A percentile compares a stretch with the other conserved stretches of the same genome.
These are phyloP conservation scores for Paxillus rubicundulus DNA, from an alignment of 768 basidiomycete genomes.

Conservation along the genomic window DNA sequence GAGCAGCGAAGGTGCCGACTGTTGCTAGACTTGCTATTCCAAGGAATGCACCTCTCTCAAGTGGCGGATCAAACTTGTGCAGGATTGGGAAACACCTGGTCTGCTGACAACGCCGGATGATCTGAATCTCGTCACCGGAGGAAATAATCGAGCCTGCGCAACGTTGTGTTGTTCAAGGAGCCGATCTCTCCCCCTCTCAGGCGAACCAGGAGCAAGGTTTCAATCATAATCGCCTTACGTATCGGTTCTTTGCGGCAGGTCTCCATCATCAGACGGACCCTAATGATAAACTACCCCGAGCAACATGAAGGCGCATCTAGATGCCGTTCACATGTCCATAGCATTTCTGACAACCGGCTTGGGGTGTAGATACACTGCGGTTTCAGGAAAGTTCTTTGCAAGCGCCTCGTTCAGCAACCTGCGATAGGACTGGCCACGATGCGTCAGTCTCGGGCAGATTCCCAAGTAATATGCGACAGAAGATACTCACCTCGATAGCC, in stretches of 20 bases:
- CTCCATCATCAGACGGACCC: neutral
- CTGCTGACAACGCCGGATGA: slow-evolving; percentile 6
- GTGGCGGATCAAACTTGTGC: slow-evolving; percentile 14
- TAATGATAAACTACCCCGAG: neutral
- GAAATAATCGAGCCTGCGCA: too few relatives aligned
- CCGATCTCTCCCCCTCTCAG: neutral
- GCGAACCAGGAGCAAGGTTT: neutral
- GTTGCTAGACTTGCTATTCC: slow-evolving; percentile 16
- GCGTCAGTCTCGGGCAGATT: slow-evolving; percentile 4
- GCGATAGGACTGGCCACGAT: slow-evolving; percentile 60
- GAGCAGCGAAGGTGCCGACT: slow-evolving; percentile 7
- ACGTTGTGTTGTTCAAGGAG: slow-evolving; percentile 2
- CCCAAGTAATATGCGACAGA: neutral
- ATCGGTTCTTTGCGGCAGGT: neutral
- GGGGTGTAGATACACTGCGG: slow-evolving; percentile 24
- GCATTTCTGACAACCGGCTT: slow-evolving; percentile 7
- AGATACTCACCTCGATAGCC: slow-evolving; percentile 60
- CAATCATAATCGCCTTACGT: neutral
- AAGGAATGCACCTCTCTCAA: slow-evolving; percentile 12
- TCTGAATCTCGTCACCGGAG: neutral
- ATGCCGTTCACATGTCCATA: slow-evolving; percentile 8
- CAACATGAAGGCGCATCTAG: neutral
- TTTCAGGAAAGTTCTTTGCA: slow-evolving; percentile 67
- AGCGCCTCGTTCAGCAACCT: slow-evolving; percentile 67
- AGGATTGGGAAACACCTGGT: slow-evolving; percentile 14